A percentile compares a stretch with the other conserved stretches of the same genome.
phyloP scores from a whole-genome alignment of 106 monocot genomes.

The Platanthera guangdongensis region DNA sequence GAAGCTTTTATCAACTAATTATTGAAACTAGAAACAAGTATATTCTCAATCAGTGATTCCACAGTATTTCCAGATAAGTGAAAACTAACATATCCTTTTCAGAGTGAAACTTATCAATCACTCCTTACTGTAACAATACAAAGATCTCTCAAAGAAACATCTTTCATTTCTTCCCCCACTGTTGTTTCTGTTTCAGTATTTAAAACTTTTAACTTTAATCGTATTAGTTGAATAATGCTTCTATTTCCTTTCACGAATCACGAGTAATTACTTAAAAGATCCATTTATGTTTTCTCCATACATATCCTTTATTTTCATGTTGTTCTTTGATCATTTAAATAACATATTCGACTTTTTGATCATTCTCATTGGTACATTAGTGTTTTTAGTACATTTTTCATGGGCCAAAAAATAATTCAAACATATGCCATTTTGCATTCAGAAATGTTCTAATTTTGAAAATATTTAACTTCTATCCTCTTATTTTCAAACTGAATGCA shows the following conservation, averaged over 20 bases:
- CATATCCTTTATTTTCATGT: not conserved
- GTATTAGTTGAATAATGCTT: not conserved
- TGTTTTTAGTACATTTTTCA: not conserved
- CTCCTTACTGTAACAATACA: not conserved
- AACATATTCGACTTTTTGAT: no score
- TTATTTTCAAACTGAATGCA: slow-evolving; percentile 13
- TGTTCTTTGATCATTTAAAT: not conserved
- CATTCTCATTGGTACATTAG: no score
- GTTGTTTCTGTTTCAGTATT: not conserved
- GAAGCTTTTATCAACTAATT: not conserved
- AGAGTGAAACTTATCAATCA: not conserved
- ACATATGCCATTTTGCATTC: not conserved
- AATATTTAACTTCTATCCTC: not conserved
- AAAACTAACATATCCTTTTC: not conserved
- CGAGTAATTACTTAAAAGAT: not conserved
- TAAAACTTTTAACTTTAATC: not conserved
- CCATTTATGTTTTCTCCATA: not conserved
- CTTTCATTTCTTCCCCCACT: not conserved
- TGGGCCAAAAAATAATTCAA: not conserved
- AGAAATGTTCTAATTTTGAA: not conserved
- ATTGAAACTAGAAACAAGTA: not conserved
- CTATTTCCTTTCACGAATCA: not conserved
- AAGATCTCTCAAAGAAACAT: not conserved
- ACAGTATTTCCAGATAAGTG: not conserved
- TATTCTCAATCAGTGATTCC: not conserved